Evolutionary conservation across 352 stramenopile genomes (phyloP).

Genomic region (Saprolegnia parasitica): DNA sequence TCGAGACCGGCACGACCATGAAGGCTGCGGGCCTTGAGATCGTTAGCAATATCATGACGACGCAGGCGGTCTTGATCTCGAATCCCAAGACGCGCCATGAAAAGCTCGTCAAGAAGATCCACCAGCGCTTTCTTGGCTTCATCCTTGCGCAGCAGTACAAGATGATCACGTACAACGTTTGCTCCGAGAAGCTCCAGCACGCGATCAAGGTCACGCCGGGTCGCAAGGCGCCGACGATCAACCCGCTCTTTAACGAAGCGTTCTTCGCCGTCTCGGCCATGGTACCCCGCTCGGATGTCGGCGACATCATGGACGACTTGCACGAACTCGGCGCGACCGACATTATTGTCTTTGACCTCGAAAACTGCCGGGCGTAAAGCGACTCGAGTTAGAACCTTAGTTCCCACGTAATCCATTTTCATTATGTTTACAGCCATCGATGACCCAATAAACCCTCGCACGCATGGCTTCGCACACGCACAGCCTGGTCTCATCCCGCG

Average conservation of each 20-base stretch:
- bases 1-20: conserved; percentile 99
- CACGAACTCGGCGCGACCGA: conserved; percentile 93
- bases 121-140: conserved; percentile 94
- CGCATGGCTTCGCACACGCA: too few species aligned
- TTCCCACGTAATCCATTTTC: background rate
- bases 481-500: too few species aligned
- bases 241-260: conserved; percentile 79
- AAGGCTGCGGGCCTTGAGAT: conserved; percentile 94
- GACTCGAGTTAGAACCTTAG: too few species aligned
- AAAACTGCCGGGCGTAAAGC: conserved; percentile 88
- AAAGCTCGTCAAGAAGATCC: conserved; percentile 74
- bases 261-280: conserved; percentile 89
- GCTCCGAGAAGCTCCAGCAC: conserved; percentile 78
- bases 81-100: conserved; percentile 73
- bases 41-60: conserved; percentile 90
- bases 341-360: conserved; percentile 95
- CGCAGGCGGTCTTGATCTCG: conserved; percentile 89
- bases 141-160: conserved; percentile 96
- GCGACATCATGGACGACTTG: conserved; percentile 95
- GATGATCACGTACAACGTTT: conserved; percentile 98
- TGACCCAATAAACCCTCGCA: too few species aligned
- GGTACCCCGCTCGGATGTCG: conserved; percentile 87
- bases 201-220: conserved; percentile 91
- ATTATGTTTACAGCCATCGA: background rate
- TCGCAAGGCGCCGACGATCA: conserved; percentile 92